phyloP scores from a whole-genome alignment of 441 rosid genomes.

The Aleurites moluccanus region DNA sequence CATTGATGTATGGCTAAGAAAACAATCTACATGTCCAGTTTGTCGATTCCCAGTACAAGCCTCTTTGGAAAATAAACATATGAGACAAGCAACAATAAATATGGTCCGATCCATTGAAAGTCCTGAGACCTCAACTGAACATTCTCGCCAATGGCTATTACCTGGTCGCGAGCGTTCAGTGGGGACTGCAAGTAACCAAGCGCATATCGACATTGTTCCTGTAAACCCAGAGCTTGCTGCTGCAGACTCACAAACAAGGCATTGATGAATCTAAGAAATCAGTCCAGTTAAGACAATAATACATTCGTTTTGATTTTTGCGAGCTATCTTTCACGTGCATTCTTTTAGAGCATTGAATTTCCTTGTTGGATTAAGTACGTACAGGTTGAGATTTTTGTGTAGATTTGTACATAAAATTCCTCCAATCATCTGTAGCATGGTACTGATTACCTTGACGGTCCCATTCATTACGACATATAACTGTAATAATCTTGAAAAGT shows the following conservation, averaged over 20 bases:
- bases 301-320: not conserved
- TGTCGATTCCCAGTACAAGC: constrained; percentile 52
- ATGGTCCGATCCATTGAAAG: constrained; percentile 20
- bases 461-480: not conserved
- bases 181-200: constrained; percentile 24
- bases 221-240: constrained; percentile 25
- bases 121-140: constrained; percentile 32
- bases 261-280: constrained; percentile 1
- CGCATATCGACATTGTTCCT: constrained; percentile 14
- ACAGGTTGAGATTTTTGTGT: constrained; percentile 8
- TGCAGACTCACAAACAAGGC: constrained; percentile 22
- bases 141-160: constrained; percentile 37
- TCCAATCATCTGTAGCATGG: constrained; percentile 1
- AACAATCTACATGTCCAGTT: constrained; percentile 66
- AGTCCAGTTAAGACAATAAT: not conserved
- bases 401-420: constrained; percentile 25
- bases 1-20: constrained; percentile 66
- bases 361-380: not conserved
- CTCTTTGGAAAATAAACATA: constrained; percentile 29
- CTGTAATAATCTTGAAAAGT: not conserved
- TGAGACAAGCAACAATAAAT: constrained; percentile 28
- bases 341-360: not conserved
- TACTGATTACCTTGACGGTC: not conserved
- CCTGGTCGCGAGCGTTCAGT: constrained; percentile 22
- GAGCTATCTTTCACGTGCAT: not conserved